Evolutionary conservation across 78 protist species (phyloP), one percentile per base, ranked within the genome.

Genomic region (Bodo saltans): DNA sequence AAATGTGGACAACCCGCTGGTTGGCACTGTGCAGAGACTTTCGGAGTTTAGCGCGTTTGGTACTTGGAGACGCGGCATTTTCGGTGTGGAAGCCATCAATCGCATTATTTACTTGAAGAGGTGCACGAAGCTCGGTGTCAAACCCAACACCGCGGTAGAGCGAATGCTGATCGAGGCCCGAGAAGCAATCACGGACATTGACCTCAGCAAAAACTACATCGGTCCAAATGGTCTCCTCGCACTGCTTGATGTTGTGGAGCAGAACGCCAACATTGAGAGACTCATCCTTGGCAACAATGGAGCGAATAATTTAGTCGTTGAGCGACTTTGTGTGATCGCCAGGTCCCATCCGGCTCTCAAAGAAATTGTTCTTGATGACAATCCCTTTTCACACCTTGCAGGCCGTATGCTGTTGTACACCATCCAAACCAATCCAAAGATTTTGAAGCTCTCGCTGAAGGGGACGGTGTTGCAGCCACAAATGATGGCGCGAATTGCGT

Each of bases 41-140:
- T 28, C 1, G 35, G 39, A 32, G 21, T 83, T 42, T 70, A 83
- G 69, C 72, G 76, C 86, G 35, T n/a, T 2, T 38, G 79, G n/a
- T n/a, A 67, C 68, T 34, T 72, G 75, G 74, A 0, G 42, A 70
- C 11, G 2, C 0, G 85, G 71, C 28, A 2, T 70, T 53, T 40
- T 33, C 68, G 85, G 68, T n/a, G 85, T 70, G 42, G 81, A 76
- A 27, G 81, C 81, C 40, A 4, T 76, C 34, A 76, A 68, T 2
- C 35, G 81, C 34, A 11, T 76, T 12, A 47, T 30, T 47, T 76
- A 76, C 25, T 28, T 38, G 41, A 25, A 28, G 37, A 3, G 42
- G 35, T 76, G 81, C 69, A 23, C 27, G 53, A 25, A 76, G 35
- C 3, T 76, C 41, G 27, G 25, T 2, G 27, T 76, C 8, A 76